Evolutionary conservation across 331 rosid species (phyloP).

Genomic region (Erythrophleum ivorense): DNA sequence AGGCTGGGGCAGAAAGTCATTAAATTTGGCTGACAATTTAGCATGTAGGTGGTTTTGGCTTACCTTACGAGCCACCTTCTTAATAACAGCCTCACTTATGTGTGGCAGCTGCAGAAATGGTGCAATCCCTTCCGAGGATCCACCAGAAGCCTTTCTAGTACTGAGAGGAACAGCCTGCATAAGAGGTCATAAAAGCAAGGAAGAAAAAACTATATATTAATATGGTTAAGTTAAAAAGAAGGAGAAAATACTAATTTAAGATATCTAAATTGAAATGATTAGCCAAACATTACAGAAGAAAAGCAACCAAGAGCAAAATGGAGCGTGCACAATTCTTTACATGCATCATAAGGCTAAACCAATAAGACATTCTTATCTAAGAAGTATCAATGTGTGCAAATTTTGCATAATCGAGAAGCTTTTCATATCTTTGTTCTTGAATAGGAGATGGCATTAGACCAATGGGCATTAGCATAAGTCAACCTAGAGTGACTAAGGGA

Average conservation of each 20-base stretch:
- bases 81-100: slow-evolving; percentile 78
- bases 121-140: slow-evolving; percentile 93
- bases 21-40: not conserved
- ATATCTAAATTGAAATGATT: slow-evolving; percentile 14
- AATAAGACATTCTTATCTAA: slow-evolving; percentile 11
- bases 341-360: not conserved
- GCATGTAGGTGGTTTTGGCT: slow-evolving; percentile 24
- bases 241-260: slow-evolving; percentile 10
- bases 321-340: not conserved
- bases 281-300: not conserved
- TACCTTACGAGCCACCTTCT: slow-evolving; percentile 97
- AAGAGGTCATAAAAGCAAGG: slow-evolving; percentile 27
- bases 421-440: not conserved
- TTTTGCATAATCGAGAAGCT: slow-evolving; percentile 13
- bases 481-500: not conserved
- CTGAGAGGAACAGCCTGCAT: slow-evolving; percentile 96
- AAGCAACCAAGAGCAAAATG: not conserved
- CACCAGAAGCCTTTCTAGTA: slow-evolving; percentile 87
- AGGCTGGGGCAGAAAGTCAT: too few species aligned
- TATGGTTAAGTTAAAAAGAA: not conserved
- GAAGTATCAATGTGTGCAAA: slow-evolving; percentile 12
- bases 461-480: slow-evolving; percentile 3
- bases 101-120: slow-evolving; percentile 98
- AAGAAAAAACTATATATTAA: not conserved
- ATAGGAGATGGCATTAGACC: slow-evolving; percentile 18